Evolutionary conservation across 116 monocot species (phyloP).

Genomic region (Posidonia oceanica): DNA sequence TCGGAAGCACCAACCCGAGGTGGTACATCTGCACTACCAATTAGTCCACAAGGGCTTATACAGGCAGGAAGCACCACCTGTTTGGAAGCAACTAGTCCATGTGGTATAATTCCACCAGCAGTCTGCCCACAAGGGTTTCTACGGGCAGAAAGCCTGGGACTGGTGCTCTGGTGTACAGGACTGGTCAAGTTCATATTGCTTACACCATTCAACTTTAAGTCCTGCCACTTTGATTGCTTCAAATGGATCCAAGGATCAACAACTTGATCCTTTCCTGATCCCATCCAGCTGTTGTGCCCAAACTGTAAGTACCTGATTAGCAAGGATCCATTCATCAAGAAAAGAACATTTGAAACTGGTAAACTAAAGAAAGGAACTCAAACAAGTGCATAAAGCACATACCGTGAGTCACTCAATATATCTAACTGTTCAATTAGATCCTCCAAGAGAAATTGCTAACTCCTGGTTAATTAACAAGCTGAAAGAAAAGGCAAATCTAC

Average conservation of each 20-base stretch:
- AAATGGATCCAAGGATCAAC: slow-evolving; percentile 6
- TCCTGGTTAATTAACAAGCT: not conserved
- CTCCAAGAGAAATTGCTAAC: not conserved
- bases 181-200: not conserved
- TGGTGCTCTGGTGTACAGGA: not conserved
- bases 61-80: not conserved
- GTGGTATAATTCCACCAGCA: not conserved
- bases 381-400: not conserved
- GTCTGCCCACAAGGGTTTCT: not conserved
- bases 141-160: not conserved
- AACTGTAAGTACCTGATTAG: not conserved
- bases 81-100: not conserved
- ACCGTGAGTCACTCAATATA: not conserved
- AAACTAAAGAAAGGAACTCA: not conserved
- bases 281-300: not conserved
- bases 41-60: not conserved
- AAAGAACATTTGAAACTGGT: not conserved
- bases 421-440: no score
- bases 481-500: slow-evolving; percentile 18
- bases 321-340: not conserved
- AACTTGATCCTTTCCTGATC: not conserved
- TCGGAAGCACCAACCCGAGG: not conserved
- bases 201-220: slow-evolving; percentile 3
- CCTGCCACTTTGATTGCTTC: not conserved
- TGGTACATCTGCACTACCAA: not conserved